These are phyloP conservation scores for Amanita molliuscula DNA, from an alignment of 768 basidiomycete species.

Conservation along the genomic window DNA sequence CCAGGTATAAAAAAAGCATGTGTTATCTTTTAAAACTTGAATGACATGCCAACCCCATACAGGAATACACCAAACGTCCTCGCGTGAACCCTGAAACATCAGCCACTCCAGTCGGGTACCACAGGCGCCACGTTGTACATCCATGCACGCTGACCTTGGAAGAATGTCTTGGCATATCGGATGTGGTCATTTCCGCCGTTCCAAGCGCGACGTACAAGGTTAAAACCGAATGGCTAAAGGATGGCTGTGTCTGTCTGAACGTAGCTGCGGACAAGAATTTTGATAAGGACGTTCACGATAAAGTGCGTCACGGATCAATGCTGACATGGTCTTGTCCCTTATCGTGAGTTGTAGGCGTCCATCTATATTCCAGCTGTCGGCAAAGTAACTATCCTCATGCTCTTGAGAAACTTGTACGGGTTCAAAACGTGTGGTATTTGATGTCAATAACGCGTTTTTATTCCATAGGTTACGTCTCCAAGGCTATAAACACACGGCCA, in stretches of 20 bases:
- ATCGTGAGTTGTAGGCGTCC: conserved; percentile 52
- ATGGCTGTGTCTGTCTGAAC: conserved; percentile 90
- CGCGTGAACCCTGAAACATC: conserved; percentile 22
- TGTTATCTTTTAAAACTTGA: neutral
- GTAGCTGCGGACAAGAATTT: conserved; percentile 96
- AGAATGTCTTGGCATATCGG: conserved; percentile 75
- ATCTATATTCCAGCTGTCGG: conserved; percentile 96
- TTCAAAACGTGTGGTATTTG: neutral
- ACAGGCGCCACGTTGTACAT: conserved; percentile 77
- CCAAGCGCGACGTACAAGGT: conserved; percentile 81
- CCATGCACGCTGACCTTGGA: conserved; percentile 59
- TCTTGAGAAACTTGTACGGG: conserved; percentile 86
- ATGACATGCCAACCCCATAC: neutral
- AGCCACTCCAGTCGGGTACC: conserved; percentile 35
- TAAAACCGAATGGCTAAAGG: conserved; percentile 81
- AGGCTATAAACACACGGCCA: conserved; percentile 31
- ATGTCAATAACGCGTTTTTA: conserved; percentile 2
- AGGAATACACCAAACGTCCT: conserved; percentile 93
- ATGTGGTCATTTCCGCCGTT: conserved; percentile 93
- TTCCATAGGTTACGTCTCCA: conserved; percentile 42
- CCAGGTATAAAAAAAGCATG: conserved; percentile 34
- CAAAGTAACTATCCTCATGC: conserved; percentile 94
- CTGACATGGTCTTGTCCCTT: neutral
- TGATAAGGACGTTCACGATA: conserved; percentile 83
- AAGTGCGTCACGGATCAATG: conserved; percentile 36